phyloP scores from a whole-genome alignment of 805 yeast genomes.

The Saccharomycopsis sp. region DNA sequence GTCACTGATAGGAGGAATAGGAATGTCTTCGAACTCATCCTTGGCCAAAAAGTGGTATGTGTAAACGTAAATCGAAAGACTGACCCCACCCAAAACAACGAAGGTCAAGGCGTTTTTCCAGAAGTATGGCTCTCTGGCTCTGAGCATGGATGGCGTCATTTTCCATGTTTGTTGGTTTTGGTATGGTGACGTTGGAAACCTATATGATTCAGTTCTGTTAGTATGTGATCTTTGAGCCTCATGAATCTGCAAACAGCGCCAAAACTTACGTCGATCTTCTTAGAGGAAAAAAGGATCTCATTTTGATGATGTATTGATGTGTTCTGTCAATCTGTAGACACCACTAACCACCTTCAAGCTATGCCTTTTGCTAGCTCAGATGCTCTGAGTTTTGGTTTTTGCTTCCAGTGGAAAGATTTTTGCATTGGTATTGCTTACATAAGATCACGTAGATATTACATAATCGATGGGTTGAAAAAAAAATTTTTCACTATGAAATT shows the following conservation, averaged over 20 bases:
- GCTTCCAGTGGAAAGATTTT: too few species aligned
- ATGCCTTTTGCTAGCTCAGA: too few species aligned
- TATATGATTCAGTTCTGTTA: neutral
- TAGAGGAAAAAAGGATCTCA: constrained; percentile 3
- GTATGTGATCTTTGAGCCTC: neutral
- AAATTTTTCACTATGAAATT: neutral
- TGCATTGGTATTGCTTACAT: neutral
- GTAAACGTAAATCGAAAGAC: constrained; percentile 57
- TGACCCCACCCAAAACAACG: constrained; percentile 51
- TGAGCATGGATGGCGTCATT: constrained; percentile 89
- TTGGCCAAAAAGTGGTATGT: constrained; percentile 60
- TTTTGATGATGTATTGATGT: constrained; percentile 2
- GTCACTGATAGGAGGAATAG: constrained; percentile 86
- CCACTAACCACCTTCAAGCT: neutral
- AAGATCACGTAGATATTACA: neutral
- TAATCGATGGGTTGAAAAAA: neutral
- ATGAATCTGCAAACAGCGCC: neutral
- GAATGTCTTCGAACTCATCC: constrained; percentile 87
- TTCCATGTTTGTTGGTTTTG: constrained; percentile 66
- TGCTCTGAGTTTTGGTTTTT: too few species aligned
- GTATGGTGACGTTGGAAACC: constrained; percentile 33
- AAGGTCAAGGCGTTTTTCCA: constrained; percentile 66
- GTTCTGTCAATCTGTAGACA: neutral
- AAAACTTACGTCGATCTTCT: constrained; percentile 7
- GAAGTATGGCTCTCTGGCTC: constrained; percentile 86